Conservation (phyloP, 148 eudicot species). For the Rheum nobile region DNA sequence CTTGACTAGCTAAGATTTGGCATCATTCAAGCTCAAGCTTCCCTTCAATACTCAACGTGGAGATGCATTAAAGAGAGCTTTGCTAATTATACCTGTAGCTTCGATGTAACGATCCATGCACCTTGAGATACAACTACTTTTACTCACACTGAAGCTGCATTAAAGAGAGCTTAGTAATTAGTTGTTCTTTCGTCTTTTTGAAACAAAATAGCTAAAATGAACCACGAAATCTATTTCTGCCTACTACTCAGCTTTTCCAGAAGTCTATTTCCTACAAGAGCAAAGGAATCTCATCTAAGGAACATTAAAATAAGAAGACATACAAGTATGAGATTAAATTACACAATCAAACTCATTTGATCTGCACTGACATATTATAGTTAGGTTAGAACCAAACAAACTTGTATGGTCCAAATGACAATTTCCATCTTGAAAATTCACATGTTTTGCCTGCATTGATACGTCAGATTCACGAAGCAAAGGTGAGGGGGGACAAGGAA, state of each 20-base stretch:
- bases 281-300: neutral
- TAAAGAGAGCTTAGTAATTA: too few relatives aligned
- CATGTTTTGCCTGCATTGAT: conserved; percentile 89
- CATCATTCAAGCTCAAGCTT: too few relatives aligned
- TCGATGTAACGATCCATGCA: conserved; percentile 88
- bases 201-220: too few relatives aligned
- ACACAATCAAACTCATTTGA: neutral
- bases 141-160: conserved; percentile 67
- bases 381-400: too few relatives aligned
- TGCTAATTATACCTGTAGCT: too few relatives aligned
- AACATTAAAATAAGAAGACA: neutral
- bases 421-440: conserved; percentile 89
- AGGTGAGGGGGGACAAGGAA: conserved; percentile 40
- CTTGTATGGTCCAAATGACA: conserved; percentile 90
- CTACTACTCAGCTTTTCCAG: too few relatives aligned
- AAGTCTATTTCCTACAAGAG: neutral
- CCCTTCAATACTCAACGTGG: too few relatives aligned
- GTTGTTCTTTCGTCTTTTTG: too few relatives aligned
- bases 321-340: neutral
- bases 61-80: too few relatives aligned
- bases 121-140: conserved; percentile 72
- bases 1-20: conserved; percentile 10
- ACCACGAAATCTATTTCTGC: too few relatives aligned
- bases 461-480: conserved; percentile 87
- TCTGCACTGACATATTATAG: neutral